Evolutionary conservation across 176 grass and related monocot species (phyloP).

Genomic region (Triticum urartu): DNA sequence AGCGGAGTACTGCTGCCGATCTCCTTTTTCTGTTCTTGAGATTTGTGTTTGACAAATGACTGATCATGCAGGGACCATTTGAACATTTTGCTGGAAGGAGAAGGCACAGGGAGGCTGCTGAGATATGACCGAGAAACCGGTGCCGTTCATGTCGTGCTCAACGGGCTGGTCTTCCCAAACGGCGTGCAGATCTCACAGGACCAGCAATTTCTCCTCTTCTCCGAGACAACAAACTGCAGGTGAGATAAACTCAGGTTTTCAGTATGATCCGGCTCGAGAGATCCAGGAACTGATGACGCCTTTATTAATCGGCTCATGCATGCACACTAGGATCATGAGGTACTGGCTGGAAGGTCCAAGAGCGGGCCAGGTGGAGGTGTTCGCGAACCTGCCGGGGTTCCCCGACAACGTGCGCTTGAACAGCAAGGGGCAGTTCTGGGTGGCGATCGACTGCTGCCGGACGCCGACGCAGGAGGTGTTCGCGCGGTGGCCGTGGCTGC

Average conservation of each 20-base stretch:
- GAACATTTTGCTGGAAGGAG: constrained; percentile 78
- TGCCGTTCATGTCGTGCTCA: constrained; percentile 50
- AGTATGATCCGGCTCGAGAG: neutral
- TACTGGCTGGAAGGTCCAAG: constrained; percentile 72
- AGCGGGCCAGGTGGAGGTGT: constrained; percentile 58
- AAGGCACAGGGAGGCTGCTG: constrained; percentile 75
- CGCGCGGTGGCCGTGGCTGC: constrained; percentile 78
- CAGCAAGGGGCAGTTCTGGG: constrained; percentile 74
- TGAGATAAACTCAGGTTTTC: neutral
- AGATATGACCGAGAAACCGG: constrained; percentile 63
- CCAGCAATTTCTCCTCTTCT: constrained; percentile 71
- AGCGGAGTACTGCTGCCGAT: neutral
- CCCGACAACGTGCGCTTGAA: constrained; percentile 80
- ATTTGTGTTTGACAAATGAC: neutral
- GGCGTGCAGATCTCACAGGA: constrained; percentile 89
- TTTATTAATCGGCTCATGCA: neutral
- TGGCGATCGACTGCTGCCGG: constrained; percentile 88
- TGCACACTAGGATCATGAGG: constrained; percentile 70
- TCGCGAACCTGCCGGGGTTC: constrained; percentile 77
- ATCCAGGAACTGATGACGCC: neutral
- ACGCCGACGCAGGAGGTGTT: constrained; percentile 62
- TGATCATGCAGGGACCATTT: constrained; percentile 60
- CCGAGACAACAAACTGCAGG: constrained; percentile 96
- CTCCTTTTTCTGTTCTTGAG: neutral
- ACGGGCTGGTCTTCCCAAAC: constrained; percentile 75